Conservation (phyloP, 495 filamentous ascomycete genomes). For the Talaromyces nanjingensis region DNA sequence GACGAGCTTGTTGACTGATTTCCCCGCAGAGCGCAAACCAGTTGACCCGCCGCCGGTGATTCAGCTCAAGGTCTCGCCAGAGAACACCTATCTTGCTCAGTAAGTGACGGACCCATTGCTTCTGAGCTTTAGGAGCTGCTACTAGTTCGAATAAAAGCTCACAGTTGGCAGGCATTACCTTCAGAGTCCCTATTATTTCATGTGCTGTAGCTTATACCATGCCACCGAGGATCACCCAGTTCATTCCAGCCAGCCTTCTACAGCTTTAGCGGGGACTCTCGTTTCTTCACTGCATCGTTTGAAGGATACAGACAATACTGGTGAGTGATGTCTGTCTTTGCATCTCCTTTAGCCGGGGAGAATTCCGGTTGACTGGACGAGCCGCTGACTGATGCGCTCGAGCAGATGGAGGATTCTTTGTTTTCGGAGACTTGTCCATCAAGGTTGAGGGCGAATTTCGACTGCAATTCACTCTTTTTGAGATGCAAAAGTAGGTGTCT, state of each 20-base stretch:
- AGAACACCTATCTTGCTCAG: conserved; percentile 63
- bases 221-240: conserved; percentile 53
- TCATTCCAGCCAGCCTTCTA: conserved; percentile 35
- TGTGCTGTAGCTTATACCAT: conserved; percentile 66
- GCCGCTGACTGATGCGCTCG: conserved; percentile 13
- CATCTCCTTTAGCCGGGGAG: background rate
- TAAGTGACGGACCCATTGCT: conserved; percentile 30
- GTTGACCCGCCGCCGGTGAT: conserved; percentile 93
- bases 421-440: conserved; percentile 91
- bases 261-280: conserved; percentile 67
- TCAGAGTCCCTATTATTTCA: conserved; percentile 75
- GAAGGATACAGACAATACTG: conserved; percentile 83
- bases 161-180: conserved; percentile 53
- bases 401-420: conserved; percentile 86
- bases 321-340: conserved; percentile 31
- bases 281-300: conserved; percentile 90
- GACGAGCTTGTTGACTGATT: background rate
- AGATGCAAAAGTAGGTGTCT: conserved; percentile 64
- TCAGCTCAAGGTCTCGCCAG: conserved; percentile 65
- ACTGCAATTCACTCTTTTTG: conserved; percentile 80
- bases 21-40: conserved; percentile 71
- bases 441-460: conserved; percentile 72
- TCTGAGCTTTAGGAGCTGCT: conserved; percentile 3
- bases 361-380: background rate
- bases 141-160: background rate